Evolutionary conservation across 768 basidiomycete genomes (phyloP), one percentile per base, ranked within the genome.

Genomic region (Boletus subparvulus): DNA sequence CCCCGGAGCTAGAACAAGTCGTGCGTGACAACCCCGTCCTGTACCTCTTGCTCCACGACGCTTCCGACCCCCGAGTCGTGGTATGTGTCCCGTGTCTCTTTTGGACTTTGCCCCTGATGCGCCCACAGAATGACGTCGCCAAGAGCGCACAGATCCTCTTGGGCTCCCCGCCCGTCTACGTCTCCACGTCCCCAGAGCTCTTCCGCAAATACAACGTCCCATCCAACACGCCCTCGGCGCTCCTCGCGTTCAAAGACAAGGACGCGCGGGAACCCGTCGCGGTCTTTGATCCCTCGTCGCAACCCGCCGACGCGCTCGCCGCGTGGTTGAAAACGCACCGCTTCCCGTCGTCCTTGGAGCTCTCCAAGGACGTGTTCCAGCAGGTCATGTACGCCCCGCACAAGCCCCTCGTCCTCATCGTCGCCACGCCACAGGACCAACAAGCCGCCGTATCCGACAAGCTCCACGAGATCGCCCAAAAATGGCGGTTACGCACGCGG

Each of bases 371-470:
- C 49, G 86, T 87, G 4, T 97, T 94, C 79, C 86, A 90, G 61
- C 80, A 79, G 12, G 83, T 97, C 42, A 95, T 98, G 92, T 87
- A 89, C 48, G 85, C 88, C 12, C 83, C 85, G 0, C 81, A 87
- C 26, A 69, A 77, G 6, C 90, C 92, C 1, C 79, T 93, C 13
- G 91, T 98, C 3, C 87, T 94, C 7, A 80, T 98, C 48, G 87
- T 80, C 14, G 83, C 83, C 3, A 77, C 79, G 7, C 75, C 77
- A 0, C 55, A 67, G 0, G 65, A 63, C 0, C 69, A 74, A 36
- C 75, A 66, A 24, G 74, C 71, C 9, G 71, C 73, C 44, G 80
- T 88, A 6, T 70, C 75, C 26, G 74, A 77, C 51, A 77, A 77
- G 49, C 68, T 87, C 14, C 74, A 64, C 28, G 80, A 81, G 59